Conservation (phyloP, 2,329 filamentous ascomycete species). For the Aspergillus sojae region DNA sequence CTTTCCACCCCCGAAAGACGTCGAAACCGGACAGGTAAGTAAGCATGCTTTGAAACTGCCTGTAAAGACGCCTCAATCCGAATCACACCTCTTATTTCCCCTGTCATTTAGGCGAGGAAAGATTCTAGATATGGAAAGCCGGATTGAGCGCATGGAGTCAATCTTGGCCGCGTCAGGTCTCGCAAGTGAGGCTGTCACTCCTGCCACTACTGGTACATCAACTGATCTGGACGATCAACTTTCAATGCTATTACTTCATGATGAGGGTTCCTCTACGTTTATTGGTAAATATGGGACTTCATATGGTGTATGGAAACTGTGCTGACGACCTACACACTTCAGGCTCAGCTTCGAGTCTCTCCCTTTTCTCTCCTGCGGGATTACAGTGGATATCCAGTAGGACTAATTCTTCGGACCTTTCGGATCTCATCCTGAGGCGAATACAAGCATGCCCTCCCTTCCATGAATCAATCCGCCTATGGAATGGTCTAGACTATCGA, state of each 20-base stretch:
- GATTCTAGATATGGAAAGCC: slow-evolving; percentile 1
- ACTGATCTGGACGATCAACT: neutral
- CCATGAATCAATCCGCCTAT: neutral
- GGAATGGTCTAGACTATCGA: neutral
- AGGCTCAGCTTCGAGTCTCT: neutral
- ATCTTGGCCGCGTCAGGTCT: slow-evolving; percentile 1
- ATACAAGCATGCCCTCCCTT: neutral
- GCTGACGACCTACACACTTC: neutral
- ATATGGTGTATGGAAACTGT: neutral
- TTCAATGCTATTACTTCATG: neutral
- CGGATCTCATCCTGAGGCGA: neutral
- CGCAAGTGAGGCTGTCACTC: neutral
- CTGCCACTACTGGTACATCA: neutral
- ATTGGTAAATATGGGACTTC: neutral
- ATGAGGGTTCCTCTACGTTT: slow-evolving; percentile 2
- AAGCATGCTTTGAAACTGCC: neutral
- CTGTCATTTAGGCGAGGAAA: neutral
- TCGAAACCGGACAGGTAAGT: slow-evolving; percentile 1
- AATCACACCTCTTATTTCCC: neutral
- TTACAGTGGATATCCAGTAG: neutral
- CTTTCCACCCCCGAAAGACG: neutral
- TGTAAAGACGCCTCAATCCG: neutral
- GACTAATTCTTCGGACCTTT: neutral
- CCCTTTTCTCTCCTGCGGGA: slow-evolving; percentile 1
- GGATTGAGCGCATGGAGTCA: slow-evolving; percentile 1